Percentiles rank a stretch among this genome's conserved stretches.
Evolutionary conservation across 352 stramenopile genomes (phyloP).

Genomic region (Phytophthora podocarpi): DNA sequence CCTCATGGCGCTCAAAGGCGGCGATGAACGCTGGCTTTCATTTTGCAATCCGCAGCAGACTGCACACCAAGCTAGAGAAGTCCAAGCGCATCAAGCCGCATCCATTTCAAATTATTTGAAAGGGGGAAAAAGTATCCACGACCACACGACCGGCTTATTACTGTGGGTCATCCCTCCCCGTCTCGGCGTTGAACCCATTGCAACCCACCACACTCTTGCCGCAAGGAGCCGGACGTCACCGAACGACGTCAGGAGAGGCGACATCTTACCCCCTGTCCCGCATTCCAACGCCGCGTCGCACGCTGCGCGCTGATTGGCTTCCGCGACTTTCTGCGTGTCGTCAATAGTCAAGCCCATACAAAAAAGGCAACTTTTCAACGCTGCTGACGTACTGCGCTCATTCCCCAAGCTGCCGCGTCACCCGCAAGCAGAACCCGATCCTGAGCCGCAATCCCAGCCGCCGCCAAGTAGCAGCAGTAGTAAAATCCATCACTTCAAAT

Average conservation of each 20-base stretch:
- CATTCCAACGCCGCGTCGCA: slow-evolving; percentile 43
- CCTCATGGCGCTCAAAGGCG: slow-evolving; percentile 89
- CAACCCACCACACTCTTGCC: not conserved
- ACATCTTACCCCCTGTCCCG: slow-evolving; percentile 30
- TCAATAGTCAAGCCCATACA: slow-evolving; percentile 31
- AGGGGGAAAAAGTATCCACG: slow-evolving; percentile 36
- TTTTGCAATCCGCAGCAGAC: slow-evolving; percentile 32
- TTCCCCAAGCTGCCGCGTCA: slow-evolving; percentile 31
- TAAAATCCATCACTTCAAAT: slow-evolving; percentile 9
- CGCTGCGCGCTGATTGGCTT: slow-evolving; percentile 28
- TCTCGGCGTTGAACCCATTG: slow-evolving; percentile 15
- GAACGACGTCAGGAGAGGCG: slow-evolving; percentile 28
- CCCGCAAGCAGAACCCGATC: slow-evolving; percentile 8
- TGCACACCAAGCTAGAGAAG: not conserved
- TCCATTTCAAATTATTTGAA: slow-evolving; percentile 28
- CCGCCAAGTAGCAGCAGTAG: not conserved
- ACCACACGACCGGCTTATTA: slow-evolving; percentile 22
- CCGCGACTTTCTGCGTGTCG: slow-evolving; percentile 17
- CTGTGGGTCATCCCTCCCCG: slow-evolving; percentile 29
- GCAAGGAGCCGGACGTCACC: slow-evolving; percentile 8
- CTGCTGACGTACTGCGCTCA: slow-evolving; percentile 15
- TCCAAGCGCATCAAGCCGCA: slow-evolving; percentile 90
- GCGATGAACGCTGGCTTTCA: slow-evolving; percentile 90
- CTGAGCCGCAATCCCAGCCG: too few species aligned
- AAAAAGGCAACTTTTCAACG: slow-evolving; percentile 24